These are phyloP conservation scores for Sclerotinia minor DNA, from an alignment of 2,329 filamentous ascomycete genomes.

Conservation along the genomic window DNA sequence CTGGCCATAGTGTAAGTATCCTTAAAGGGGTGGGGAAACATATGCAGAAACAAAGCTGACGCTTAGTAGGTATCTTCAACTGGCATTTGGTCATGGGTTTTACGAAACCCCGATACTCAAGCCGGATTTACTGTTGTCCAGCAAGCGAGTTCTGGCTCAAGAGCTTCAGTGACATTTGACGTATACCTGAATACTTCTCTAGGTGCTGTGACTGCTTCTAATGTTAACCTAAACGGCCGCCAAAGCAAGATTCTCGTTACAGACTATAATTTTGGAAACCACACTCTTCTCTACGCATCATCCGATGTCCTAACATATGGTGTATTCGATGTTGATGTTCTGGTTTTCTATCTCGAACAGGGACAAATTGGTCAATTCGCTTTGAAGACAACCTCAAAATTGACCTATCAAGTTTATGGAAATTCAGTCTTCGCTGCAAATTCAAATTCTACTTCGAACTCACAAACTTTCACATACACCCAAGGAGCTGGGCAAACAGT, in stretches of 20 bases:
- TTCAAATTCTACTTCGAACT: slow-evolving; percentile 38
- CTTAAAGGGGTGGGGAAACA: neutral
- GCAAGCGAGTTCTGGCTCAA: slow-evolving; percentile 49
- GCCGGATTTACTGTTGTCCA: slow-evolving; percentile 54
- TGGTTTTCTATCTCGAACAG: slow-evolving; percentile 51
- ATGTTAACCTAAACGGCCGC: slow-evolving; percentile 52
- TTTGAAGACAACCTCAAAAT: slow-evolving; percentile 44
- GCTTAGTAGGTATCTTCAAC: slow-evolving; percentile 40
- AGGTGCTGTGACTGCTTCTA: slow-evolving; percentile 47
- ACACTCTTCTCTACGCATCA: slow-evolving; percentile 52
- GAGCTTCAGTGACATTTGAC: slow-evolving; percentile 48
- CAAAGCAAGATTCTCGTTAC: slow-evolving; percentile 57
- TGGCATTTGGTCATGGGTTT: slow-evolving; percentile 52
- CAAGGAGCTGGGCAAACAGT: slow-evolving; percentile 50
- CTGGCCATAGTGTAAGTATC: slow-evolving; percentile 45
- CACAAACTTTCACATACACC: slow-evolving; percentile 48
- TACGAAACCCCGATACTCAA: slow-evolving; percentile 50
- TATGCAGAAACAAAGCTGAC: slow-evolving; percentile 2
- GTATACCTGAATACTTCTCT: slow-evolving; percentile 50
- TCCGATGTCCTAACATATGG: slow-evolving; percentile 52
- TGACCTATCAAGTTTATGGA: slow-evolving; percentile 47
- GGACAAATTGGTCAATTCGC: slow-evolving; percentile 53
- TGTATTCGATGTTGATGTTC: slow-evolving; percentile 48
- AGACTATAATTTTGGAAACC: slow-evolving; percentile 51
- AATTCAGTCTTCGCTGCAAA: slow-evolving; percentile 42